Percentiles rank a stretch among this genome's conserved stretches.
Conservation (phyloP, 2,329 filamentous ascomycete species). For the Fusarium ramigenum region DNA sequence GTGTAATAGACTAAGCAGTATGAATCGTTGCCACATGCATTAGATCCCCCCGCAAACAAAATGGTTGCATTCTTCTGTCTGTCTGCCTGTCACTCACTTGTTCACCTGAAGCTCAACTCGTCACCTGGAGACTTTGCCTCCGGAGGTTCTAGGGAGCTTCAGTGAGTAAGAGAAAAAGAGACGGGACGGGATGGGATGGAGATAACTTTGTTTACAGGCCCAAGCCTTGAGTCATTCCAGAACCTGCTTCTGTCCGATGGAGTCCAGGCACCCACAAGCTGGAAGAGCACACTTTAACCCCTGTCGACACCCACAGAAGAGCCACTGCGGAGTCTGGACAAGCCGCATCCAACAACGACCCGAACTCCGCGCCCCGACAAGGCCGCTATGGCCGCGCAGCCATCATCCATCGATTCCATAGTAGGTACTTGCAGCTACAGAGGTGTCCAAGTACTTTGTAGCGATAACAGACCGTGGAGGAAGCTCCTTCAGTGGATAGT, state of each 20-base stretch:
- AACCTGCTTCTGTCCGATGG: slow-evolving; percentile 29
- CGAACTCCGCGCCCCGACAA: slow-evolving; percentile 38
- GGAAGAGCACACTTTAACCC: slow-evolving; percentile 21
- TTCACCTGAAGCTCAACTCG: slow-evolving; percentile 14
- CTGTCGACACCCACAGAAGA: slow-evolving; percentile 33
- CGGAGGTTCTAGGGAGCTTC: slow-evolving; percentile 28
- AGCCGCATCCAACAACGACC: slow-evolving; percentile 26
- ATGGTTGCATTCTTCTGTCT: neutral
- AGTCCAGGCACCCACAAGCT: slow-evolving; percentile 28
- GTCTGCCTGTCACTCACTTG: neutral
- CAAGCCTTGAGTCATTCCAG: slow-evolving; percentile 43
- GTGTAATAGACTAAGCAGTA: slow-evolving; percentile 29
- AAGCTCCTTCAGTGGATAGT: slow-evolving; percentile 12
- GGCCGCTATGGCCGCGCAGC: slow-evolving; percentile 21
- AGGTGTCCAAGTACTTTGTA: slow-evolving; percentile 6
- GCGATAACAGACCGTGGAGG: slow-evolving; percentile 18
- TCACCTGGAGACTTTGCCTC: slow-evolving; percentile 6
- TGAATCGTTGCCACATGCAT: slow-evolving; percentile 27
- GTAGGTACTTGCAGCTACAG: neutral
- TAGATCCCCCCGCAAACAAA: slow-evolving; percentile 10
- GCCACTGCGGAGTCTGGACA: slow-evolving; percentile 25
- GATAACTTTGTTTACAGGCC: slow-evolving; percentile 11
- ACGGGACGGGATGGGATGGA: slow-evolving; percentile 21
- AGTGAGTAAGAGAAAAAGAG: slow-evolving; percentile 31
- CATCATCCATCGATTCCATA: slow-evolving; percentile 24